A percentile compares a stretch with the other conserved stretches of the same genome.
Evolutionary conservation across 2,329 filamentous ascomycete genomes (phyloP).

Genomic region (Grosmannia penicillata): DNA sequence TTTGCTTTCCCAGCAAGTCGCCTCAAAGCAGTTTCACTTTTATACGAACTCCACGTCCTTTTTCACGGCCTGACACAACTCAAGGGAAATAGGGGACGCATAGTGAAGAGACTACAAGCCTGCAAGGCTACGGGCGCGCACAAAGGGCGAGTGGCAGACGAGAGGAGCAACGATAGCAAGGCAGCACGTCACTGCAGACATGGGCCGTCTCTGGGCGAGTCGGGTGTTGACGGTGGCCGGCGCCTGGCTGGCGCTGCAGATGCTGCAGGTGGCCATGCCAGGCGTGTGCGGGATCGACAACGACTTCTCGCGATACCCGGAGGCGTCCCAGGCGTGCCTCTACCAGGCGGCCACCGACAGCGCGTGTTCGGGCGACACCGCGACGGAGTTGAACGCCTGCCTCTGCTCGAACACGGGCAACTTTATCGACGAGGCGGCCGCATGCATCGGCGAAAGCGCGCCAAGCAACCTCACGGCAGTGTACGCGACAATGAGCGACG

Average conservation of each 20-base stretch:
- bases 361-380: slow-evolving; percentile 23
- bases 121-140: too few relatives aligned
- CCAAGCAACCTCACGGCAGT: slow-evolving; percentile 23
- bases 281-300: slow-evolving; percentile 10
- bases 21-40: too few relatives aligned
- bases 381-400: slow-evolving; percentile 28
- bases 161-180: background rate
- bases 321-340: slow-evolving; percentile 26
- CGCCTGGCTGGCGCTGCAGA: background rate
- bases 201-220: background rate
- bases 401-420: slow-evolving; percentile 33
- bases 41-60: too few relatives aligned
- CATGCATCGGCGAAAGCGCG: slow-evolving; percentile 25
- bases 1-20: too few relatives aligned
- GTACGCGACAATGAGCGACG: slow-evolving; percentile 26
- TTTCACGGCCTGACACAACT: too few relatives aligned
- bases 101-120: too few relatives aligned
- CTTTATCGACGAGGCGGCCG: slow-evolving; percentile 31
- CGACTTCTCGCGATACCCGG: slow-evolving; percentile 29
- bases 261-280: background rate
- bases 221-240: too few relatives aligned
- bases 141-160: too few relatives aligned
- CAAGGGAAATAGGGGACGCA: too few relatives aligned
- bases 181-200: background rate
- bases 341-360: slow-evolving; percentile 22